phyloP scores from a whole-genome alignment of 139 green algal species.

The Tetradesmus obliquus region DNA sequence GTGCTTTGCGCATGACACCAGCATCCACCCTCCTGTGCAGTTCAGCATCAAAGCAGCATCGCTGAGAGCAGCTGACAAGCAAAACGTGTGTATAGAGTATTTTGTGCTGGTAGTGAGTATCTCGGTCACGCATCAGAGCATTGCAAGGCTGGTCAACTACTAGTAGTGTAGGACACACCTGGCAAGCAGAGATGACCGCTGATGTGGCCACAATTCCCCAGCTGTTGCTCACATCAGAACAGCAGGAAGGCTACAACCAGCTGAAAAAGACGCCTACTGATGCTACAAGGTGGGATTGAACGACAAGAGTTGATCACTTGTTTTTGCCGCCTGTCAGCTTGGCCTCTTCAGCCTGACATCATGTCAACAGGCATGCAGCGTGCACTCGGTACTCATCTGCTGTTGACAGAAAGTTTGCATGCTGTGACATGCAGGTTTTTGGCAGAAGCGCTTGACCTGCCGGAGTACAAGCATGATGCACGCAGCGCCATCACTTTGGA shows the following conservation, averaged over 20 bases:
- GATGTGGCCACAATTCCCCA: background rate
- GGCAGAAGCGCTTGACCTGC: constrained; percentile 2
- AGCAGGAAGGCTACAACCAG: background rate
- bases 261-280: background rate
- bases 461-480: constrained; percentile 36
- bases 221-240: background rate
- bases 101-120: too few species aligned
- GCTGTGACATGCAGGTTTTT: constrained; percentile 2
- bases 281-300: background rate
- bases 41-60: background rate
- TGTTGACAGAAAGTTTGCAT: background rate
- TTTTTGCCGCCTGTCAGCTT: background rate
- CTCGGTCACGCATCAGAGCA: background rate
- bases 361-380: too few species aligned
- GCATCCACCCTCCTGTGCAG: background rate
- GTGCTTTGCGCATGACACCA: background rate
- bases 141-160: background rate
- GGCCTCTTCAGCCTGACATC: too few species aligned
- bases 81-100: background rate
- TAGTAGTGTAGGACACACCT: background rate
- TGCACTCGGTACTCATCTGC: background rate
- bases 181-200: background rate
- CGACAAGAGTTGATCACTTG: background rate
- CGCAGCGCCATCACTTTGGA: constrained; percentile 32
- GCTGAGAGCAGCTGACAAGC: background rate